Evolutionary conservation across 768 basidiomycete species (phyloP).

Genomic region (Rhodosporidiobolus sp.): DNA sequence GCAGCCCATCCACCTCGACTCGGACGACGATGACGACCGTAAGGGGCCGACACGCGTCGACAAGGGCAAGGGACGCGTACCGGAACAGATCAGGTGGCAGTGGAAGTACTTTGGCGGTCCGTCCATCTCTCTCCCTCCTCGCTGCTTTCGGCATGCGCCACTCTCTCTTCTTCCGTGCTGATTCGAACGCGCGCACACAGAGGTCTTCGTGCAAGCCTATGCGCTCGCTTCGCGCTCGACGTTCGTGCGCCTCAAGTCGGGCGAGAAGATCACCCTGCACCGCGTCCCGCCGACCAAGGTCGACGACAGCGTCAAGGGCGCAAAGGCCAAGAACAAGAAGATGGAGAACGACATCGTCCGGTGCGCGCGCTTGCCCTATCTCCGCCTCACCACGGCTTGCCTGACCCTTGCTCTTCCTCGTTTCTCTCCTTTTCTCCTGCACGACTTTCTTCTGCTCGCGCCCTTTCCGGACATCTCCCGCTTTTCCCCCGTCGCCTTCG

Average conservation of each 20-base stretch:
- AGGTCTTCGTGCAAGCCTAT: constrained; percentile 20
- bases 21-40: neutral
- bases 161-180: neutral
- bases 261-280: constrained; percentile 15
- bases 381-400: neutral
- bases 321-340: constrained; percentile 6
- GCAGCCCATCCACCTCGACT: neutral
- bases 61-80: neutral
- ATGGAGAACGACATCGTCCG: constrained; percentile 37
- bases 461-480: neutral
- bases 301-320: constrained; percentile 1
- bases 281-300: constrained; percentile 11
- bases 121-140: neutral
- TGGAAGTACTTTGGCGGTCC: constrained; percentile 24
- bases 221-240: constrained; percentile 1
- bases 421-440: neutral
- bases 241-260: constrained; percentile 15
- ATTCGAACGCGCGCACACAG: neutral
- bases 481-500: neutral
- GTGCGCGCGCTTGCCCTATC: neutral
- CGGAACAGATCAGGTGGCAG: neutral
- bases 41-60: neutral
- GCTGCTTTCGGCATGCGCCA: neutral
- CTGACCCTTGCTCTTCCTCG: neutral
- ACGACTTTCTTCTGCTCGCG: neutral